Conservation (phyloP, 2,329 filamentous ascomycete species). For the Claviceps quebecensis region DNA sequence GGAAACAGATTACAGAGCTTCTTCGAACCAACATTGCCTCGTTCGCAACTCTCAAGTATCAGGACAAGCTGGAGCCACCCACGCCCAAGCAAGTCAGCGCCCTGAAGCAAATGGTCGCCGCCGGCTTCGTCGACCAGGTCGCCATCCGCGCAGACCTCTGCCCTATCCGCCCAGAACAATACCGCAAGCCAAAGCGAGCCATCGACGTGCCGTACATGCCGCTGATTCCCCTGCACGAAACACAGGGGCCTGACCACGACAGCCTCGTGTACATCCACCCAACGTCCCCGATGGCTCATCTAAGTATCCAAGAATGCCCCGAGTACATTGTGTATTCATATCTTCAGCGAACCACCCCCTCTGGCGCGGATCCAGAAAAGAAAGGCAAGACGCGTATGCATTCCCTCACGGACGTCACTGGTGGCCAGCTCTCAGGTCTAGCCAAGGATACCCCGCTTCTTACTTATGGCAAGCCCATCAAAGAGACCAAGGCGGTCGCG, state of each 20-base stretch:
- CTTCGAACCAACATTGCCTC: slow-evolving; percentile 59
- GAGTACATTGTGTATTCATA: slow-evolving; percentile 79
- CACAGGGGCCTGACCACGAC: slow-evolving; percentile 31
- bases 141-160: slow-evolving; percentile 84
- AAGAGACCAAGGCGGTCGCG: slow-evolving; percentile 48
- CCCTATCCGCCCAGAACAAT: slow-evolving; percentile 52
- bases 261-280: slow-evolving; percentile 79
- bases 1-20: slow-evolving; percentile 69
- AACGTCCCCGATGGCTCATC: slow-evolving; percentile 61
- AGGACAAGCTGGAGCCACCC: slow-evolving; percentile 43
- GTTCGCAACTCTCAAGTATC: slow-evolving; percentile 42
- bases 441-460: slow-evolving; percentile 77
- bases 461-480: slow-evolving; percentile 79
- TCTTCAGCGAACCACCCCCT: slow-evolving; percentile 53
- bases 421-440: slow-evolving; percentile 60
- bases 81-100: slow-evolving; percentile 58
- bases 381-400: slow-evolving; percentile 71
- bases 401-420: slow-evolving; percentile 66
- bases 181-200: slow-evolving; percentile 62
- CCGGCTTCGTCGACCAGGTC: slow-evolving; percentile 87
- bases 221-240: slow-evolving; percentile 51
- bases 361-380: slow-evolving; percentile 37
- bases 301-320: slow-evolving; percentile 60
- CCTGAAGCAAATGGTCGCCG: slow-evolving; percentile 80
- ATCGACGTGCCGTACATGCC: slow-evolving; percentile 89